Evolutionary conservation across 2,329 filamentous ascomycete species (phyloP).

Genomic region (Hawksworthiomyces lignivorus): DNA sequence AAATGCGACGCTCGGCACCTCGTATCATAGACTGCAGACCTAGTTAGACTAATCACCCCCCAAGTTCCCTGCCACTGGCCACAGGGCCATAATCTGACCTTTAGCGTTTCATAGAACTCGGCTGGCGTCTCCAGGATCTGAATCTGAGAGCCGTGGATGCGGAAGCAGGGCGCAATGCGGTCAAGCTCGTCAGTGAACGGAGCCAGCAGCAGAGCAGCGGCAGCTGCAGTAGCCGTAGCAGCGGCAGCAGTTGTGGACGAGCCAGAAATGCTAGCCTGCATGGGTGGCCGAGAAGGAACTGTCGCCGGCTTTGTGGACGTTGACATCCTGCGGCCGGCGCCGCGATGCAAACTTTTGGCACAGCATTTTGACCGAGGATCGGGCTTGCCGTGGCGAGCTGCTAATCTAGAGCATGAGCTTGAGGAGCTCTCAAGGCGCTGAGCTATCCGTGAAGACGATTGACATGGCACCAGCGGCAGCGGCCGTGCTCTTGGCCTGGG

Average conservation of each 20-base stretch:
- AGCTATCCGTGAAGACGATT: no score
- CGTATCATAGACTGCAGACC: constrained; percentile 75
- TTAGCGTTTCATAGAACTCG: constrained; percentile 89
- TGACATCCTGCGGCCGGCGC: neutral
- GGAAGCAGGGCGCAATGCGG: constrained; percentile 82
- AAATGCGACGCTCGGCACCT: constrained; percentile 70
- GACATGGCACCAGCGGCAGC: no score
- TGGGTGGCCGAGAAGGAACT: no score
- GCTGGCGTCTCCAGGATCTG: constrained; percentile 68
- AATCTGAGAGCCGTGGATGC: constrained; percentile 73
- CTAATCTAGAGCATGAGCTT: neutral
- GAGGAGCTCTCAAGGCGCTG: neutral
- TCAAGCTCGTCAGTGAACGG: constrained; percentile 68
- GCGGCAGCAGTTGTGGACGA: neutral
- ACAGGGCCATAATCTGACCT: no score
- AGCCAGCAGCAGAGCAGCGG: constrained; percentile 35
- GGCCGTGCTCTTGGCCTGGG: neutral
- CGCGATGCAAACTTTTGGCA: no score
- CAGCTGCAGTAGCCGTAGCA: neutral
- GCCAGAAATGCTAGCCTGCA: no score
- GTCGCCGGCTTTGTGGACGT: no score
- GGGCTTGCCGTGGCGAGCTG: no score
- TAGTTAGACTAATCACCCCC: no score
- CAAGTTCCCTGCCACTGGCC: no score
- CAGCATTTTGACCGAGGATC: no score